A percentile compares a stretch with the other conserved stretches of the same genome.
Conservation (phyloP, 352 stramenopile genomes). For the Phytophthora hybrid region DNA sequence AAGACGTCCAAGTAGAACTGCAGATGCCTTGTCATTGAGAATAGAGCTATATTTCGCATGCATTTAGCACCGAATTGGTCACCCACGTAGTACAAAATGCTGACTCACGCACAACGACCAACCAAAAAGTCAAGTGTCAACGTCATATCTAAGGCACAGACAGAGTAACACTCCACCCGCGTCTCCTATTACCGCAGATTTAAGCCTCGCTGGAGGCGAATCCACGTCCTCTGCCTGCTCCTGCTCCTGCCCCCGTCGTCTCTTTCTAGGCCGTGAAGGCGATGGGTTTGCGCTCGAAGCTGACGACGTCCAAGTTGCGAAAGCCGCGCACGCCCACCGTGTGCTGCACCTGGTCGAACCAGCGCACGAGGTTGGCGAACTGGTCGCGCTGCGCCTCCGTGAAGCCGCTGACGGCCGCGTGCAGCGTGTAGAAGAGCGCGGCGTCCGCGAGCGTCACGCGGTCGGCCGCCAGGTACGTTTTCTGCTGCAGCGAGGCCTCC, state of each 20-base stretch:
- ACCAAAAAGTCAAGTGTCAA: neutral
- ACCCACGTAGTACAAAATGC: neutral
- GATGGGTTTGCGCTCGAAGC: conserved; percentile 55
- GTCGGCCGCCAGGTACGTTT: conserved; percentile 75
- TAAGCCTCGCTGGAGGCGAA: neutral
- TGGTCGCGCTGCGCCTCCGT: conserved; percentile 50
- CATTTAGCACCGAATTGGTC: neutral
- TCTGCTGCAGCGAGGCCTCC: conserved; percentile 58
- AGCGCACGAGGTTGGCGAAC: conserved; percentile 72
- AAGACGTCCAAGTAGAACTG: conserved; percentile 45
- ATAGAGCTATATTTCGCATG: conserved; percentile 41
- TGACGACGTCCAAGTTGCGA: conserved; percentile 73
- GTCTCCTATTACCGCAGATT: conserved; percentile 16
- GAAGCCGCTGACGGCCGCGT: conserved; percentile 53
- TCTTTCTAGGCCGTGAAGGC: conserved; percentile 74
- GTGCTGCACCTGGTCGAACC: conserved; percentile 90
- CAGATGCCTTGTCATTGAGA: conserved; percentile 17
- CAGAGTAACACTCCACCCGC: neutral
- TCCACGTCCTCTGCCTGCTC: neutral
- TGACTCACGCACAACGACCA: neutral
- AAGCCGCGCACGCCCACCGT: conserved; percentile 85
- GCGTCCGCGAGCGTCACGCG: conserved; percentile 84
- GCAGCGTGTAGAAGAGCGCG: conserved; percentile 75
- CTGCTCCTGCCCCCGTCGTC: conserved; percentile 6
- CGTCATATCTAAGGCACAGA: conserved; percentile 8